Conservation (phyloP, 2,329 filamentous ascomycete species). For the Tolypocladium album region DNA sequence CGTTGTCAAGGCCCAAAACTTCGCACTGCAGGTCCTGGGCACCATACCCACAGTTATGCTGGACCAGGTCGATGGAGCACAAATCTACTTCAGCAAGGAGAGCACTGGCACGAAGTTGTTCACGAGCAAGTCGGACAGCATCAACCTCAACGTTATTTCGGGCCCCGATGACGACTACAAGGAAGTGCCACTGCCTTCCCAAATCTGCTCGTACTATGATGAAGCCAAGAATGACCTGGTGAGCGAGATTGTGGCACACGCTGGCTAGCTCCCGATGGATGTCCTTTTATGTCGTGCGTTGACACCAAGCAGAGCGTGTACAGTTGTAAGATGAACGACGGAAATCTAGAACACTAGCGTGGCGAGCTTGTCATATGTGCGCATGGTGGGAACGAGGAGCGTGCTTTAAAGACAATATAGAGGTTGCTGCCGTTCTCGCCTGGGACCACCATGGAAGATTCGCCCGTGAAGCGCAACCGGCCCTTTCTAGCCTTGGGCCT, state of each 20-base stretch:
- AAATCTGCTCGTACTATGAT: slow-evolving; percentile 71
- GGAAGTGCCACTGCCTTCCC: slow-evolving; percentile 79
- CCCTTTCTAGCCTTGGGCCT: background rate
- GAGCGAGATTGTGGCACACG: slow-evolving; percentile 92
- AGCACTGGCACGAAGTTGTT: slow-evolving; percentile 73
- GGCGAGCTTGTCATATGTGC: background rate
- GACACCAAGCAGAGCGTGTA: background rate
- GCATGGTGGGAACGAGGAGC: background rate
- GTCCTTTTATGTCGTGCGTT: background rate
- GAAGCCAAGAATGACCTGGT: slow-evolving; percentile 62
- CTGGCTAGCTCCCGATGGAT: slow-evolving; percentile 43
- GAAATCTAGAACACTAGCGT: background rate
- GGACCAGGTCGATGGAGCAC: slow-evolving; percentile 86
- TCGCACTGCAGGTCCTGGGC: slow-evolving; percentile 86
- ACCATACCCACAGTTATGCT: slow-evolving; percentile 78
- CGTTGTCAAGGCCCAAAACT: slow-evolving; percentile 89
- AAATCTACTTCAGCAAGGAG: slow-evolving; percentile 75
- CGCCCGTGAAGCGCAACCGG: background rate
- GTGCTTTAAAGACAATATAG: background rate
- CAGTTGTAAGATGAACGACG: background rate
- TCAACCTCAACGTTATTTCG: slow-evolving; percentile 77
- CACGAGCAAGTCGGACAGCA: slow-evolving; percentile 73
- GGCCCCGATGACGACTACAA: slow-evolving; percentile 69
- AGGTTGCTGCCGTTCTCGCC: background rate
- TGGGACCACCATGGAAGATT: background rate